Conservation (phyloP, 2,329 filamentous ascomycete genomes). For the Proliferodiscus dingleyae region DNA sequence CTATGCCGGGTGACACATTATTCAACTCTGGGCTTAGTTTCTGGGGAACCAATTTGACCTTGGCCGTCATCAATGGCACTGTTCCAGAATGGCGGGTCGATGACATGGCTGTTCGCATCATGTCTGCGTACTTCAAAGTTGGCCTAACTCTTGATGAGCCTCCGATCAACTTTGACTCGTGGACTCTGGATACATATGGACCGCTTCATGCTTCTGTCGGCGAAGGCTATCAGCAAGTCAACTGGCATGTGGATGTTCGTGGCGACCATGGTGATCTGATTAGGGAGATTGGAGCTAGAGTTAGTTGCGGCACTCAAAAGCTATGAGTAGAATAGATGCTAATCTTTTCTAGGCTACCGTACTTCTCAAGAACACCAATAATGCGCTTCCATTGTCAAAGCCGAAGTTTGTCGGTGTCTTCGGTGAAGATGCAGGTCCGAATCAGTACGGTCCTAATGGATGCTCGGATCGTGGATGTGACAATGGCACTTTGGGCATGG, state of each 20-base stretch:
- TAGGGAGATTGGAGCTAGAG: constrained; percentile 71
- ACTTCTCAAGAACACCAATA: constrained; percentile 75
- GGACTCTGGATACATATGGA: constrained; percentile 73
- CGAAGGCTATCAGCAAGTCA: constrained; percentile 62
- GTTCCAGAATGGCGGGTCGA: constrained; percentile 82
- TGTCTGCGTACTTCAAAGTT: constrained; percentile 65
- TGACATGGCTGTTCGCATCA: constrained; percentile 85
- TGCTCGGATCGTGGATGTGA: constrained; percentile 64
- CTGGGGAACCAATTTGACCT: constrained; percentile 84
- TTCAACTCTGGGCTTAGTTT: constrained; percentile 61
- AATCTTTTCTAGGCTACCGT: constrained; percentile 53
- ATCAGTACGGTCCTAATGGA: constrained; percentile 63
- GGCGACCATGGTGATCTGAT: constrained; percentile 68
- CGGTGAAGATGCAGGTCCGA: constrained; percentile 77
- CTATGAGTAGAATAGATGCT: not conserved
- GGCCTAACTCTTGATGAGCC: constrained; percentile 44
- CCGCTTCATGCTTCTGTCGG: constrained; percentile 59
- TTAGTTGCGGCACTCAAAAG: not conserved
- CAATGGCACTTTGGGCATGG: constrained; percentile 64
- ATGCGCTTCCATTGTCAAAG: constrained; percentile 69
- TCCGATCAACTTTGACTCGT: constrained; percentile 79
- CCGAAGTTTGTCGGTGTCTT: constrained; percentile 73
- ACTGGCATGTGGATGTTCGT: constrained; percentile 81
- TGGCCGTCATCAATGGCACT: constrained; percentile 84
- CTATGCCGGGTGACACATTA: constrained; percentile 78